A percentile compares a stretch with the other conserved stretches of the same genome.
phyloP scores from a whole-genome alignment of 2,329 filamentous ascomycete species.

The Fusarium staphyleae region DNA sequence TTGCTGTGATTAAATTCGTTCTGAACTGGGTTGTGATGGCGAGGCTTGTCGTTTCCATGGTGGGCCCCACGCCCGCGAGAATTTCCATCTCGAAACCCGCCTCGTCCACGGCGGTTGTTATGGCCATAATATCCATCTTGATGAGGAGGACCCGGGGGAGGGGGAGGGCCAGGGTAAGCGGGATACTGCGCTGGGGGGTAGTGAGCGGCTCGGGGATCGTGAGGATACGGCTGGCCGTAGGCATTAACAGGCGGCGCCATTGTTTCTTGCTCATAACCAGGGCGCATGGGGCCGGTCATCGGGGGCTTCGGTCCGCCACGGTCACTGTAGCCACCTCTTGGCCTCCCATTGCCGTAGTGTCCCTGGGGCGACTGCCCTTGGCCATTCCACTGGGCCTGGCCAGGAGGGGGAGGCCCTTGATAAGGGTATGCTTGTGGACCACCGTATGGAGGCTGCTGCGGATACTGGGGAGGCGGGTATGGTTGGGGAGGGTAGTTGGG shows the following conservation, averaged over 20 bases:
- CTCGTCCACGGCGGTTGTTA: conserved; percentile 47
- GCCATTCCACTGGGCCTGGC: conserved; percentile 46
- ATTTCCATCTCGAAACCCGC: conserved; percentile 46
- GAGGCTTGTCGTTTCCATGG: conserved; percentile 54
- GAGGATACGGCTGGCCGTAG: conserved; percentile 52
- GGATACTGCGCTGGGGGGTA: conserved; percentile 47
- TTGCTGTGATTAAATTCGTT: too few relatives aligned
- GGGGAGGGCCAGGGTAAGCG: conserved; percentile 52
- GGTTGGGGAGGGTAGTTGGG: conserved; percentile 65
- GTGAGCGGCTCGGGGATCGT: conserved; percentile 49
- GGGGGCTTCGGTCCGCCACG: conserved; percentile 50
- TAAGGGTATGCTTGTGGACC: conserved; percentile 51
- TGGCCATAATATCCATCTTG: conserved; percentile 48
- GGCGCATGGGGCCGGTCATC: conserved; percentile 45
- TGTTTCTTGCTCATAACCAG: conserved; percentile 47
- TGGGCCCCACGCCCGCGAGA: conserved; percentile 53
- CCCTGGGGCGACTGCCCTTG: conserved; percentile 46
- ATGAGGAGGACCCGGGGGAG: conserved; percentile 45
- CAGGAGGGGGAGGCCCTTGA: conserved; percentile 46
- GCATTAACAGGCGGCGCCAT: conserved; percentile 46
- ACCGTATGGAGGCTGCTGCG: conserved; percentile 55
- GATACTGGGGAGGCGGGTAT: conserved; percentile 54
- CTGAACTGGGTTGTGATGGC: conserved; percentile 49
- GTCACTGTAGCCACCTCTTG: conserved; percentile 56
- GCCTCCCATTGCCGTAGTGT: conserved; percentile 49